Evolutionary conservation across 768 basidiomycete species (phyloP).

Genomic region (Agrocybe pediades): DNA sequence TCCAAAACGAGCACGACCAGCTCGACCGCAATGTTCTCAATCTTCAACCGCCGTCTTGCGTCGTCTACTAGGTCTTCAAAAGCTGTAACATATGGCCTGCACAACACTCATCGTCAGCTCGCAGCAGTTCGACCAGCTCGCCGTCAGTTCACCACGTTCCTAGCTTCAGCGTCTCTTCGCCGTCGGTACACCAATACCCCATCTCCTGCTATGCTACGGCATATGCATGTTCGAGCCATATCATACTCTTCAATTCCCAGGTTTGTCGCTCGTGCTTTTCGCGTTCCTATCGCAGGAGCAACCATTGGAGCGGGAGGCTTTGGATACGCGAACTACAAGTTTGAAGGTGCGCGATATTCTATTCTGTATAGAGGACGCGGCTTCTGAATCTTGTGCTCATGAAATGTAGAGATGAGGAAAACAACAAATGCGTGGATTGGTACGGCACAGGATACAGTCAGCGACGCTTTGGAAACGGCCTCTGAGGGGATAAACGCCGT

Average conservation of each 20-base stretch:
- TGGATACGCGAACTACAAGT: constrained; percentile 95
- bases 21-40: constrained; percentile 39
- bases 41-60: constrained; percentile 40
- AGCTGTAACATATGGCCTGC: constrained; percentile 54
- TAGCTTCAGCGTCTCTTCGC: constrained; percentile 56
- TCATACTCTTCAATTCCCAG: constrained; percentile 91
- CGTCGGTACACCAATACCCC: constrained; percentile 44
- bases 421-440: constrained; percentile 68
- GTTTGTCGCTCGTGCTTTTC: constrained; percentile 84
- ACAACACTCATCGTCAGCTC: constrained; percentile 38
- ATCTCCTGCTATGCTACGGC: constrained; percentile 49
- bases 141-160: constrained; percentile 59
- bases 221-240: constrained; percentile 71
- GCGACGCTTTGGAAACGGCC: constrained; percentile 73
- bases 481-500: constrained; percentile 67
- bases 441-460: constrained; percentile 66
- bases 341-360: constrained; percentile 71
- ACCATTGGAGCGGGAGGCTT: constrained; percentile 90
- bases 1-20: constrained; percentile 1
- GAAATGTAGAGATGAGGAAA: constrained; percentile 63
- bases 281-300: constrained; percentile 85
- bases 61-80: constrained; percentile 39
- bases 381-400: neutral
- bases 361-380: neutral
- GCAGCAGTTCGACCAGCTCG: constrained; percentile 44